Percentiles rank a stretch among this genome's conserved stretches.
These are phyloP conservation scores for Pinus taeda DNA, from an alignment of 75 land plant species.

Conservation along the genomic window DNA sequence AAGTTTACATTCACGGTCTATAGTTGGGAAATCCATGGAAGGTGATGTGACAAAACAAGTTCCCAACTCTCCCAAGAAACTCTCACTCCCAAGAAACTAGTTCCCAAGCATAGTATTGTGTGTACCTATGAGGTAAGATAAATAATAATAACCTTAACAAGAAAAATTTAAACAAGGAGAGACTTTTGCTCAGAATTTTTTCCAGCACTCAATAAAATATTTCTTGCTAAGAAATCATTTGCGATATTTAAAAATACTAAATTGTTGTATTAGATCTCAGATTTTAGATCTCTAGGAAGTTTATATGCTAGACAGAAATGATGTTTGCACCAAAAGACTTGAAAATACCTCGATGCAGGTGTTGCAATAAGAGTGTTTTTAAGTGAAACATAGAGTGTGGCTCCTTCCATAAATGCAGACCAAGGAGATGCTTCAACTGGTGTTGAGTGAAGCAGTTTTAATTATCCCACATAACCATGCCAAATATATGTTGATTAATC, in stretches of 20 bases:
- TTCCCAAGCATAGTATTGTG: constrained; percentile 17
- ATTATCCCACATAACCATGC: constrained; percentile 58
- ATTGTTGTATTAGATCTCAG: neutral
- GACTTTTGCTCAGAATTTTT: neutral
- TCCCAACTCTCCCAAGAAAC: too few relatives aligned
- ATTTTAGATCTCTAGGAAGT: neutral
- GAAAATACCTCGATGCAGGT: constrained; percentile 78
- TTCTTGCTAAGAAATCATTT: neutral
- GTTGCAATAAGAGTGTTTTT: constrained; percentile 40
- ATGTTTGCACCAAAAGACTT: neutral
- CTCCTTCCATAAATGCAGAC: constrained; percentile 77
- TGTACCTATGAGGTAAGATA: constrained; percentile 42
- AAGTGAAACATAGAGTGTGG: constrained; percentile 42
- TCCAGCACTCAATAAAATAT: neutral
- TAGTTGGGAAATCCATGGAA: too few relatives aligned
- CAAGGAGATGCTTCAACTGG: constrained; percentile 61
- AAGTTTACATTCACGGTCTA: too few relatives aligned
- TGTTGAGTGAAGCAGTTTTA: constrained; percentile 12
- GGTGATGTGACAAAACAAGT: too few relatives aligned
- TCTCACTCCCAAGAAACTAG: too few relatives aligned
- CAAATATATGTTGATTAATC: constrained; percentile 80
- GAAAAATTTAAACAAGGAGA: neutral
- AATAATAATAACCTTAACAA: neutral
- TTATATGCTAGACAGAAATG: neutral
- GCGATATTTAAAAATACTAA: neutral